Conservation (phyloP, 148 eudicot genomes). For the Fagopyrum esculentum region DNA sequence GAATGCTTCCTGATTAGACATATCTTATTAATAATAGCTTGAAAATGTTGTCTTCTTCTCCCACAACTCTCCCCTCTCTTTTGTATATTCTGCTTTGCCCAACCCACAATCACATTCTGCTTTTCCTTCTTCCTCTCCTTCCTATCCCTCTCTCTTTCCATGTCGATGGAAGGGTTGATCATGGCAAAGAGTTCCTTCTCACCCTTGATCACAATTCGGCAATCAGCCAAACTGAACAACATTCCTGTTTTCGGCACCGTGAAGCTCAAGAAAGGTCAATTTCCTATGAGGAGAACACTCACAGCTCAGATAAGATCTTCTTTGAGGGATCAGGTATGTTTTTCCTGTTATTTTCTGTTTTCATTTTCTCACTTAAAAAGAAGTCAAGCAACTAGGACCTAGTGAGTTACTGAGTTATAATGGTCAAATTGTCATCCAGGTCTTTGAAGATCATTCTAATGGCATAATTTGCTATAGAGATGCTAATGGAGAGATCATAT, state of each 20-base stretch:
- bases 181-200: conserved; percentile 29
- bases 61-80: neutral
- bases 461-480: conserved; percentile 77
- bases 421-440: conserved; percentile 26
- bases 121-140: neutral
- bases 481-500: conserved; percentile 65
- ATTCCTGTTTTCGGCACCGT: conserved; percentile 21
- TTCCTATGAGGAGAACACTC: conserved; percentile 25
- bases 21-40: neutral
- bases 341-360: neutral
- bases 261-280: conserved; percentile 25
- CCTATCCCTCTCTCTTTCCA: conserved; percentile 6
- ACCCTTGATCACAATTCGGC: conserved; percentile 24
- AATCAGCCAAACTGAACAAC: conserved; percentile 19
- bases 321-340: conserved; percentile 42
- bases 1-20: conserved; percentile 14
- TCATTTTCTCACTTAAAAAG: neutral
- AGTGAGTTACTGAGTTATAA: neutral
- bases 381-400: neutral
- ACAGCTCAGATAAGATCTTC: conserved; percentile 41
- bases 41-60: neutral
- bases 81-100: neutral
- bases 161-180: conserved; percentile 24
- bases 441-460: conserved; percentile 63
- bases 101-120: conserved; percentile 3